These are phyloP conservation scores for Nymphaea thermarum DNA, from an alignment of 164 flowering plant species.

Conservation along the genomic window DNA sequence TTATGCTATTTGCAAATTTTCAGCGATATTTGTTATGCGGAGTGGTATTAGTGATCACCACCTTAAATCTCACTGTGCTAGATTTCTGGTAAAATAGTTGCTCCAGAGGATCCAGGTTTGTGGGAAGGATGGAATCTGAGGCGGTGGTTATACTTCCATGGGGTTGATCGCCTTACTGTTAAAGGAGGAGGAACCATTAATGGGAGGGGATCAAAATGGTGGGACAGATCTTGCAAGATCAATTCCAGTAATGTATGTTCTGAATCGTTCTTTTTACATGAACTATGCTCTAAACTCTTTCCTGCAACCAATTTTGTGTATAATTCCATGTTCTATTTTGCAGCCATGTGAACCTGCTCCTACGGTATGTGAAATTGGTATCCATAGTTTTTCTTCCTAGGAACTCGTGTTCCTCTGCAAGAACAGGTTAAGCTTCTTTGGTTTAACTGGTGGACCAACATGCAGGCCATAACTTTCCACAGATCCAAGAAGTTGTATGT, in stretches of 20 bases:
- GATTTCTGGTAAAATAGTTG: conserved; percentile 63
- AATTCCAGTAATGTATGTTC: conserved; percentile 44
- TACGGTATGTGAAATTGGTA: conserved; percentile 41
- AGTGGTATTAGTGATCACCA: too few species aligned
- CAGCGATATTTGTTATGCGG: too few species aligned
- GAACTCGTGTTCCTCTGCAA: not conserved
- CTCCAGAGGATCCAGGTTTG: conserved; percentile 59
- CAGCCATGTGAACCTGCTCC: conserved; percentile 94
- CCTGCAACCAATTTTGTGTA: too few species aligned
- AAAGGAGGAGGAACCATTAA: conserved; percentile 67
- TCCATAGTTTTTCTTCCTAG: not conserved
- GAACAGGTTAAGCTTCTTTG: conserved; percentile 3
- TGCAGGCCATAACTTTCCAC: conserved; percentile 87
- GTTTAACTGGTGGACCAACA: not conserved
- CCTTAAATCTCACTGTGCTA: conserved; percentile 6
- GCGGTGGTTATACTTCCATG: conserved; percentile 79
- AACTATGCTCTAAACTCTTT: not conserved
- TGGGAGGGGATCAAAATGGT: conserved; percentile 92
- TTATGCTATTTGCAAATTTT: too few species aligned
- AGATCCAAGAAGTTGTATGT: conserved; percentile 60
- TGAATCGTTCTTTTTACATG: not conserved
- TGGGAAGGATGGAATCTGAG: conserved; percentile 58
- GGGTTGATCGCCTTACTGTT: conserved; percentile 49
- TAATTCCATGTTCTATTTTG: conserved; percentile 7
- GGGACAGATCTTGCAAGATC: conserved; percentile 79